Conservation (phyloP, 768 basidiomycete species). For the Tricholoma sp. region DNA sequence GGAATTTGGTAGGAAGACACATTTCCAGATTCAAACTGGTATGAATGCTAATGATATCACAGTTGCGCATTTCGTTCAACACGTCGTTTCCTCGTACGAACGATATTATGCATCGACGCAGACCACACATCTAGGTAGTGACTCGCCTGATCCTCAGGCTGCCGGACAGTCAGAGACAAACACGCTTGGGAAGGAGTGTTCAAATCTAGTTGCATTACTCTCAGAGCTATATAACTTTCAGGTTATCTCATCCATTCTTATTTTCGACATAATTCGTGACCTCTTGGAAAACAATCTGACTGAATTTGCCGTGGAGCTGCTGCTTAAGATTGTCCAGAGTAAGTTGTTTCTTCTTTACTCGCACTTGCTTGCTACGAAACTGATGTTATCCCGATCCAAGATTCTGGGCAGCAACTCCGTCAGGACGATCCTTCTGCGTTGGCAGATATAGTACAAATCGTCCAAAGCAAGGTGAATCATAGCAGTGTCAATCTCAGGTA, state of each 20-base stretch:
- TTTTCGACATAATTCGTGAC: slow-evolving; percentile 84
- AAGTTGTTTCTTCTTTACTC: slow-evolving; percentile 18
- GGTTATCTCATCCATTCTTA: slow-evolving; percentile 81
- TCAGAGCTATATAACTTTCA: slow-evolving; percentile 96
- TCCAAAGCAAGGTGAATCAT: slow-evolving; percentile 64
- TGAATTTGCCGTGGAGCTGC: slow-evolving; percentile 81
- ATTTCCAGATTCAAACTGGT: background rate
- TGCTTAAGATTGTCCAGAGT: slow-evolving; percentile 85
- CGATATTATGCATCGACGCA: slow-evolving; percentile 37
- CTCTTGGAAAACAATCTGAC: slow-evolving; percentile 60
- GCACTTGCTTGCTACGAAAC: background rate
- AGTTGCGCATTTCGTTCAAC: slow-evolving; percentile 86
- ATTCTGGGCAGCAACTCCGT: slow-evolving; percentile 87
- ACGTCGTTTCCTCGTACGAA: slow-evolving; percentile 64
- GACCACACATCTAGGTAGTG: slow-evolving; percentile 9
- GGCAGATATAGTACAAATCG: slow-evolving; percentile 84
- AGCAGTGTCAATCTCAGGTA: slow-evolving; percentile 52
- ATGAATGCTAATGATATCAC: background rate
- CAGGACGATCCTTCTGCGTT: slow-evolving; percentile 89
- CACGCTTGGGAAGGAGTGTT: slow-evolving; percentile 74
- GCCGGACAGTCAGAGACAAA: slow-evolving; percentile 20
- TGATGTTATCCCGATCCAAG: slow-evolving; percentile 34
- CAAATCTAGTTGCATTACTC: slow-evolving; percentile 82
- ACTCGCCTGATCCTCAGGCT: slow-evolving; percentile 1
- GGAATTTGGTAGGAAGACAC: slow-evolving; percentile 71